These are phyloP conservation scores for Solanum appendiculatum DNA, from an alignment of 257 asterid species.

Conservation along the genomic window DNA sequence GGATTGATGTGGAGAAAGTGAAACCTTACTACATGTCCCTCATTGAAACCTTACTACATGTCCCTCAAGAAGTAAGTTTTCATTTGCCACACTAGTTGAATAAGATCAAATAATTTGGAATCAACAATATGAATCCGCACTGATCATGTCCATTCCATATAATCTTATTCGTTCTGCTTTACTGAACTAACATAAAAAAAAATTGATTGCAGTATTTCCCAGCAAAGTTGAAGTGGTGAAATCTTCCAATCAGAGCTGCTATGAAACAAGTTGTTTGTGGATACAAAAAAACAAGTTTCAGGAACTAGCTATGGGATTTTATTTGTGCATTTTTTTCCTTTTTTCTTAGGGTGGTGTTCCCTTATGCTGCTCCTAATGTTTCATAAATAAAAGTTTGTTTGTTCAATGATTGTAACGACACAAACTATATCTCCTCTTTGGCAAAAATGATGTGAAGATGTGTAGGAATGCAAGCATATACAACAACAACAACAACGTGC, in stretches of 20 bases:
- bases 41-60: constrained; percentile 26
- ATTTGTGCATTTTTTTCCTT: background rate
- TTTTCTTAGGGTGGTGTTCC: background rate
- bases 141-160: background rate
- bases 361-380: background rate
- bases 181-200: background rate
- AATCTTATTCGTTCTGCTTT: background rate
- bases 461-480: background rate
- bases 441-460: background rate
- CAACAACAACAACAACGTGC: background rate
- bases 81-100: background rate
- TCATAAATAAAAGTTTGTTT: background rate
- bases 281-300: background rate
- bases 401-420: background rate
- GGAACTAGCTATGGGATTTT: background rate
- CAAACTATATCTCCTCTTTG: background rate
- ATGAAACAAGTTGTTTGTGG: background rate
- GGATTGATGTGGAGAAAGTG: constrained; percentile 26
- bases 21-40: constrained; percentile 32
- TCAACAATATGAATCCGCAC: background rate
- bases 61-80: constrained; percentile 23
- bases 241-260: background rate
- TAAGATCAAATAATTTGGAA: background rate
- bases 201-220: constrained; percentile 30
- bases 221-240: constrained; percentile 29